Base-by-base conservation (phyloP, 257 asterid genomes). In the Solanum etuberosum region DNA sequence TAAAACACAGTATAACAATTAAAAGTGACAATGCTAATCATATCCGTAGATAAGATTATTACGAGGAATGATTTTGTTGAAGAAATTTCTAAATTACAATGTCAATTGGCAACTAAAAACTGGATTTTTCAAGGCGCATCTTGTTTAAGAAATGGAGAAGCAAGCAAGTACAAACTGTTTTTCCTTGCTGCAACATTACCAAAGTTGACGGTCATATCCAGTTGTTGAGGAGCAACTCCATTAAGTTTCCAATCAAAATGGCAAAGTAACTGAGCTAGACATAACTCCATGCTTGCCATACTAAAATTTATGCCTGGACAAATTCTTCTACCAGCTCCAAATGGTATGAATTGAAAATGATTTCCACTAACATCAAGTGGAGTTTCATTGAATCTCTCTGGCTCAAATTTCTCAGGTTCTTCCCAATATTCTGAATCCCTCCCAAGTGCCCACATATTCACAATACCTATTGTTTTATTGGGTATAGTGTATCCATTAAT, bases 271-370 rank as follows among this genome's bases (percentile, higher is more conserved):
- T 76, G 86, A 5, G 91, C 92, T 72, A 91, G 81, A 3, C 80
- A 68, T 9, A 91, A 61, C 86, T 90, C 91, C 3, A 90, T 38
- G 25, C 82, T 90, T 1, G 90, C 85, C 70, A 88, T 18, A 6
- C 87, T 91, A 18, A 85, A 87, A 23, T 8, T 25, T 29, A 91
- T 85, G 5, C 91, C 92, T 0, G 93, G 93, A 78, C 92, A 91
- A 23, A 88, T 85, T 27, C 91, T 89, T 43, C 83, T 81, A 6
- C 93, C 92, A 9, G 89, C 88, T 25, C 93, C 92, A 29, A 91
- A 85, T 12, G 93, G 92, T 23, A 89, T 83, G 67, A 20, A 88
- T 25, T 91, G 87, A 25, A 88, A 91, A 23, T 90, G 40, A 65
- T 77, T 88, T 25, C 91, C 90, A 14, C 43, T 38, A 73, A 61